These are phyloP conservation scores for Rhipidocladum racemiflorum DNA, from an alignment of 176 grass and related monocot genomes.

Conservation along the genomic window DNA sequence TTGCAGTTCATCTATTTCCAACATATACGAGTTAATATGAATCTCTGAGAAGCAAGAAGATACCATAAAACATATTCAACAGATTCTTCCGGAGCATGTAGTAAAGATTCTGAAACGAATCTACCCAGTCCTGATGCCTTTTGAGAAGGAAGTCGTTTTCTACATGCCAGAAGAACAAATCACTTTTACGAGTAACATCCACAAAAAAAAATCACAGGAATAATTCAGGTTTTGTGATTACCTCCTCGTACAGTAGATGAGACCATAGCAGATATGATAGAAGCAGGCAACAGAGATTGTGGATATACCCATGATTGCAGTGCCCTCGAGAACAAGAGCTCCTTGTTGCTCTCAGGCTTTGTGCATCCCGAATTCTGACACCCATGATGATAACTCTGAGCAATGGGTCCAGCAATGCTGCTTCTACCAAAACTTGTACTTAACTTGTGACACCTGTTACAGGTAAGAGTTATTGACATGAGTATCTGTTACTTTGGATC, in stretches of 20 bases:
- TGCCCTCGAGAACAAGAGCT: slow-evolving; percentile 58
- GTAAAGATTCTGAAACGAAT: slow-evolving; percentile 86
- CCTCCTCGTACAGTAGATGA: slow-evolving; percentile 73
- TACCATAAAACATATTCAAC: slow-evolving; percentile 94
- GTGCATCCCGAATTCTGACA: slow-evolving; percentile 33
- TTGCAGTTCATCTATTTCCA: background rate
- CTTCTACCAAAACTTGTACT: slow-evolving; percentile 37
- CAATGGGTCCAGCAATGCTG: slow-evolving; percentile 31
- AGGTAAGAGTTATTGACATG: background rate
- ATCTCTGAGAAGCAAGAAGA: slow-evolving; percentile 2
- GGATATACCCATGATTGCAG: slow-evolving; percentile 90
- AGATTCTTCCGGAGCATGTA: slow-evolving; percentile 82
- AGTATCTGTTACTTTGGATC: background rate
- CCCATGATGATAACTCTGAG: slow-evolving; percentile 32
- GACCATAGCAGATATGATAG: slow-evolving; percentile 61
- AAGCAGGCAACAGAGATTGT: slow-evolving; percentile 57
- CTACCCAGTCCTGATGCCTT: slow-evolving; percentile 78
- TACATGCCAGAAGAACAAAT: slow-evolving; percentile 34
- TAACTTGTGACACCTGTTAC: slow-evolving; percentile 78
- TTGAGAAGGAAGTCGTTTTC: slow-evolving; percentile 67
- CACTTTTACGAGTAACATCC: background rate
- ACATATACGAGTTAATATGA: background rate
- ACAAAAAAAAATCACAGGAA: background rate
- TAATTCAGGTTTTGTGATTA: slow-evolving; percentile 38
- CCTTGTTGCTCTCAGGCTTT: slow-evolving; percentile 30